phyloP scores from a whole-genome alignment of 2,329 filamentous ascomycete genomes.

The Alternaria metachromatica region DNA sequence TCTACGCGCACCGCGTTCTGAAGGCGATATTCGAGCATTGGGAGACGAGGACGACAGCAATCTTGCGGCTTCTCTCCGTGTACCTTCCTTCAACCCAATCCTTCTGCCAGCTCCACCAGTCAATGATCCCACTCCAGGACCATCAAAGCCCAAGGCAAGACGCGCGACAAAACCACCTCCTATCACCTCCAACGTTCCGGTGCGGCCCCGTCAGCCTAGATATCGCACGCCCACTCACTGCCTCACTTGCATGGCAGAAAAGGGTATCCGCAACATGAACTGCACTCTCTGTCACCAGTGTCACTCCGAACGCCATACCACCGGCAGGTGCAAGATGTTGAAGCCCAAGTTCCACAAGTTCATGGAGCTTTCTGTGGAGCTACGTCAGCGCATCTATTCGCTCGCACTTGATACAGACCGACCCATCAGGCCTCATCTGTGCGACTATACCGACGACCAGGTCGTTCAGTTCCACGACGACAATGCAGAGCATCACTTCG shows the following conservation, averaged over 20 bases:
- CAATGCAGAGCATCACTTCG: constrained; percentile 13
- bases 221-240: not conserved
- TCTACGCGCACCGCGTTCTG: not conserved
- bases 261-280: not conserved
- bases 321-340: not conserved
- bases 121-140: not conserved
- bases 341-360: constrained; percentile 16
- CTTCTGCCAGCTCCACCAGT: not conserved
- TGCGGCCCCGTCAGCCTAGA: not conserved
- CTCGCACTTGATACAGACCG: constrained; percentile 9
- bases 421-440: constrained; percentile 24
- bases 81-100: not conserved
- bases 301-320: not conserved
- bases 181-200: not conserved
- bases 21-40: not conserved
- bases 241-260: not conserved
- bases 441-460: constrained; percentile 3
- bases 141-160: not conserved
- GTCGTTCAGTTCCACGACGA: constrained; percentile 26
- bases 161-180: not conserved
- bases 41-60: not conserved
- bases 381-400: constrained; percentile 25
- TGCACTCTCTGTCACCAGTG: not conserved
- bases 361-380: constrained; percentile 21
- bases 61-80: not conserved